Percentiles rank a stretch among this genome's conserved stretches.
These are phyloP conservation scores for Phoma sp. DNA, from an alignment of 2,329 filamentous ascomycete species.

Conservation along the genomic window DNA sequence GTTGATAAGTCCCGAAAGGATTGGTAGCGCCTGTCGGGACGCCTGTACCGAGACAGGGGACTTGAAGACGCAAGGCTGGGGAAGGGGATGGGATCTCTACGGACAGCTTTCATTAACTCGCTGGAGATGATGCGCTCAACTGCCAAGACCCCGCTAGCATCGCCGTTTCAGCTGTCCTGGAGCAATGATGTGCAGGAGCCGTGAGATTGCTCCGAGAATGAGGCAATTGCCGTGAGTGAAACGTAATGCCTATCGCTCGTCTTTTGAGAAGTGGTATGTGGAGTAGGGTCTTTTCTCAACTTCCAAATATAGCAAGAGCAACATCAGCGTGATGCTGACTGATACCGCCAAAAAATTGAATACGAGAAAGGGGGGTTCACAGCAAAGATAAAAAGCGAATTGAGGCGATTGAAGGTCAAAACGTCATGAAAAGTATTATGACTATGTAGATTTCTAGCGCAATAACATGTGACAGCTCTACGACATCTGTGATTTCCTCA, in stretches of 20 bases:
- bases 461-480: too few species aligned
- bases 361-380: neutral
- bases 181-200: constrained; percentile 30
- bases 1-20: constrained; percentile 27
- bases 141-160: constrained; percentile 29
- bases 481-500: neutral
- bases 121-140: constrained; percentile 6
- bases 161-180: constrained; percentile 33
- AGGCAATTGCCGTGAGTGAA: neutral
- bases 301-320: constrained; percentile 7
- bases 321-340: constrained; percentile 11
- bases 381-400: neutral
- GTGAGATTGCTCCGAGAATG: constrained; percentile 11
- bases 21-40: constrained; percentile 31
- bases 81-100: constrained; percentile 15
- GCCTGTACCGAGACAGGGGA: constrained; percentile 33
- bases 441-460: too few species aligned
- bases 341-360: neutral
- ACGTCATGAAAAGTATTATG: neutral
- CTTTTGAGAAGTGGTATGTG: neutral
- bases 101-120: constrained; percentile 26
- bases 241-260: neutral
- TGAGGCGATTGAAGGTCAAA: neutral
- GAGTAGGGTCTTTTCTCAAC: neutral
- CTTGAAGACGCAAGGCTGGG: constrained; percentile 23